Evolutionary conservation across 2,329 filamentous ascomycete genomes (phyloP), one percentile per base, ranked within the genome.

Genomic region (Westerdykella aurantiaca): DNA sequence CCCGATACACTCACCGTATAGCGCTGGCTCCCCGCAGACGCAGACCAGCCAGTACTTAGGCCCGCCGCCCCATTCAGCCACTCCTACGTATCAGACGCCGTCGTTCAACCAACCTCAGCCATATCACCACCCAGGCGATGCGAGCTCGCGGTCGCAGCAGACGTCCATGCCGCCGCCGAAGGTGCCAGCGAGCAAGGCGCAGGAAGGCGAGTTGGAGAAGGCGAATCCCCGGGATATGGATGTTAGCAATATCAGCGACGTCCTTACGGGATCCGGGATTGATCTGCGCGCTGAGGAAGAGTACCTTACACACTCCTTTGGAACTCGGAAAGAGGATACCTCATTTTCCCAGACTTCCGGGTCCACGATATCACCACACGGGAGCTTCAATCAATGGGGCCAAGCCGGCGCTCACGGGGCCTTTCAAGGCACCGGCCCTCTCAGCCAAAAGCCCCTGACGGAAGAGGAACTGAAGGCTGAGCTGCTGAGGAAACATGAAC

Each of bases 261-360:
- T 89, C 40, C 69, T 95, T 43, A 83, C 84, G 14, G 87, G 86
- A 14, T 91, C 88, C 13, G 89, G 88, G 39, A 88, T 96, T 50
- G 87, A 95, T 70, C 69, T 95, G 38, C 82, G 85, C 46, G 88
- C 88, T 51, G 90, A 95, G 66, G 88, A 94, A 60, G 86, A 89
- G 55, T 86, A 82, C 52, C 75, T 93, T 65, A 83, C 87, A 37
- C 82, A 81, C 46, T 73, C 81, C 44, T 84, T 82, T 60, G 77
- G 79, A 37, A 70, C 68, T 60, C 60, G 72, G 60, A 59, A 75
- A 60, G 64, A 71, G 55, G 55, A 67, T 46, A 68, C 72, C 42
- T 75, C 74, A 7, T 74, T 68, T 53, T 68, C 67, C 7, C 63
- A 68, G 42, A 50, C 57, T 33, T 66, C 64, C 4, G 48, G 42